phyloP scores from a whole-genome alignment of 2,329 filamentous ascomycete genomes.

The Botryotinia calthae region DNA sequence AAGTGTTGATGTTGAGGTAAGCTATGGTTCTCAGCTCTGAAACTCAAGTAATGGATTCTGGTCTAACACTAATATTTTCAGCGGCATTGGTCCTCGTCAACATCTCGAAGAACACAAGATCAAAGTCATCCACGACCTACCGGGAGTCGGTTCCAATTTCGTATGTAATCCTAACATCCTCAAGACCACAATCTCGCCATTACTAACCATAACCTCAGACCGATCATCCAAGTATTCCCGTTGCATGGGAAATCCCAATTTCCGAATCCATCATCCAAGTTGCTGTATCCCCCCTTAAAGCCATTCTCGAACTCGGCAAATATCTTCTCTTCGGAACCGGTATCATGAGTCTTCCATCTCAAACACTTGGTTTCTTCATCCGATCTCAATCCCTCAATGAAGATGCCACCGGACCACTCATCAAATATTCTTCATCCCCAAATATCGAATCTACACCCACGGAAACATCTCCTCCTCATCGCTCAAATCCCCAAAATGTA shows the following conservation, averaged over 20 bases:
- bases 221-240: conserved; percentile 18
- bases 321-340: conserved; percentile 20
- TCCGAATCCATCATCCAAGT: conserved; percentile 10
- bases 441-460: not conserved
- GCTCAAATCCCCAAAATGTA: not conserved
- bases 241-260: conserved; percentile 20
- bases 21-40: not conserved
- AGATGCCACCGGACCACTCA: not conserved
- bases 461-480: no score
- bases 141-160: conserved; percentile 17
- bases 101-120: conserved; percentile 18
- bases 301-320: conserved; percentile 11
- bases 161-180: not conserved
- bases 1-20: conserved; percentile 23
- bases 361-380: conserved; percentile 11
- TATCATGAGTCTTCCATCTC: conserved; percentile 12
- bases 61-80: not conserved
- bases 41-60: not conserved
- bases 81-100: conserved; percentile 16
- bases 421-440: not conserved
- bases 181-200: not conserved
- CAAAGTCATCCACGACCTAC: conserved; percentile 16
- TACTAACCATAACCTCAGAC: not conserved
- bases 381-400: conserved; percentile 12
- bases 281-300: conserved; percentile 6